These are phyloP conservation scores for Alternaria burnsii DNA, from an alignment of 2,329 filamentous ascomycete genomes.

Conservation along the genomic window DNA sequence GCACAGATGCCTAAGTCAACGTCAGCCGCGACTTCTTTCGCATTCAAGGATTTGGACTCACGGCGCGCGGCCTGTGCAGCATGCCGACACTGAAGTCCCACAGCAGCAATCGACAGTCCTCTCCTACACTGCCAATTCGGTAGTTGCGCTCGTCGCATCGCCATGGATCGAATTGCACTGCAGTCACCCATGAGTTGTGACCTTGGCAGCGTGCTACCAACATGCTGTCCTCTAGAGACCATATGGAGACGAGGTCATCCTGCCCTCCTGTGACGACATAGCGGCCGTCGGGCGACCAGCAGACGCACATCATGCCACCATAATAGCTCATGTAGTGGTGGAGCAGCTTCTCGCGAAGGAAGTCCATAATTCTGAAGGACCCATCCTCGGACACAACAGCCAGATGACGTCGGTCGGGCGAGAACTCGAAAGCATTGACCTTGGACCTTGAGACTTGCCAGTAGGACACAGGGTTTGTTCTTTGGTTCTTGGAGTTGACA, in stretches of 20 bases:
- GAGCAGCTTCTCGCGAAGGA: constrained; percentile 88
- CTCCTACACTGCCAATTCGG: constrained; percentile 93
- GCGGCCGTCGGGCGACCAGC: constrained; percentile 96
- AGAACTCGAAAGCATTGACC: constrained; percentile 91
- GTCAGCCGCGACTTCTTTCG: background rate
- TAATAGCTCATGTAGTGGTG: constrained; percentile 93
- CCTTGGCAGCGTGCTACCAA: constrained; percentile 93
- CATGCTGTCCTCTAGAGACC: constrained; percentile 83
- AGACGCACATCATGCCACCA: constrained; percentile 89
- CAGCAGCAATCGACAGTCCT: constrained; percentile 87
- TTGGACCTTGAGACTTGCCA: constrained; percentile 94
- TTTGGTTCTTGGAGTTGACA: constrained; percentile 92
- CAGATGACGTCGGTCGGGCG: constrained; percentile 84
- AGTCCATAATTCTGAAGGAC: constrained; percentile 87
- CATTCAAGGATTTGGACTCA: constrained; percentile 48
- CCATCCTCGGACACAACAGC: constrained; percentile 94
- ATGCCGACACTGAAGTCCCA: constrained; percentile 99
- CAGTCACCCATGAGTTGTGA: constrained; percentile 94
- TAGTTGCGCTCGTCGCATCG: constrained; percentile 95
- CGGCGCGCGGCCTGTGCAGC: constrained; percentile 88
- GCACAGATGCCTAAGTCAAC: constrained; percentile 59
- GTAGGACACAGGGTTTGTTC: constrained; percentile 86
- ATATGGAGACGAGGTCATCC: constrained; percentile 95
- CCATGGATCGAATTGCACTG: constrained; percentile 96
- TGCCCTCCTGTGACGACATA: constrained; percentile 96